Percentiles rank a stretch among this genome's conserved stretches.
Evolutionary conservation across 2,329 filamentous ascomycete genomes (phyloP).

Genomic region (Fusarium sp.): DNA sequence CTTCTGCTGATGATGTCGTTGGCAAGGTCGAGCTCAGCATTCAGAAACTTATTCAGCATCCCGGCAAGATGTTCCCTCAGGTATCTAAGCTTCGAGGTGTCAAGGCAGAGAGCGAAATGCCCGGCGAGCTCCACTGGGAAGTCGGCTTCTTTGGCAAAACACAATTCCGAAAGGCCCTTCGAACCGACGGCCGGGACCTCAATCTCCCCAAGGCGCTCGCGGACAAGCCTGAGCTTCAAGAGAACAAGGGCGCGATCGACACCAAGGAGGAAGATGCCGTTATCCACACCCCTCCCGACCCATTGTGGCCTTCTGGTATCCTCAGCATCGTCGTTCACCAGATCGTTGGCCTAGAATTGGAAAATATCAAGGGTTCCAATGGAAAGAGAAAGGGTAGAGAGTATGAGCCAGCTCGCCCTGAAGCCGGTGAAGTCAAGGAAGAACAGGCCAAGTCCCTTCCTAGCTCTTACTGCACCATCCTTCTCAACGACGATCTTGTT

Average conservation of each 20-base stretch:
- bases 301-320: conserved; percentile 93
- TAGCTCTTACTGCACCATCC: conserved; percentile 92
- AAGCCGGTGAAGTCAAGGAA: conserved; percentile 85
- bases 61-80: conserved; percentile 91
- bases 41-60: conserved; percentile 91
- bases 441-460: conserved; percentile 83
- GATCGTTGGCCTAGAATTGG: conserved; percentile 93
- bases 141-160: conserved; percentile 95
- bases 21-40: conserved; percentile 94
- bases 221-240: conserved; percentile 80
- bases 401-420: conserved; percentile 84
- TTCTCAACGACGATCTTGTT: conserved; percentile 86
- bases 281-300: conserved; percentile 89
- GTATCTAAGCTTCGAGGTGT: conserved; percentile 84
- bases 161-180: conserved; percentile 82
- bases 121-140: conserved; percentile 94
- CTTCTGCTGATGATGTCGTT: conserved; percentile 92
- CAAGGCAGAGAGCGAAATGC: conserved; percentile 87
- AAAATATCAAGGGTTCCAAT: conserved; percentile 85
- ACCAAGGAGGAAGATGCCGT: conserved; percentile 81
- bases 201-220: conserved; percentile 78
- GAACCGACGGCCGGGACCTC: conserved; percentile 86
- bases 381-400: conserved; percentile 86
- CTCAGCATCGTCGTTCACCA: conserved; percentile 90
- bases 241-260: conserved; percentile 81